A percentile compares a stretch with the other conserved stretches of the same genome.
These are phyloP conservation scores for Debaryomycetaceae sp. DNA, from an alignment of 1,139 yeast species.

Conservation along the genomic window DNA sequence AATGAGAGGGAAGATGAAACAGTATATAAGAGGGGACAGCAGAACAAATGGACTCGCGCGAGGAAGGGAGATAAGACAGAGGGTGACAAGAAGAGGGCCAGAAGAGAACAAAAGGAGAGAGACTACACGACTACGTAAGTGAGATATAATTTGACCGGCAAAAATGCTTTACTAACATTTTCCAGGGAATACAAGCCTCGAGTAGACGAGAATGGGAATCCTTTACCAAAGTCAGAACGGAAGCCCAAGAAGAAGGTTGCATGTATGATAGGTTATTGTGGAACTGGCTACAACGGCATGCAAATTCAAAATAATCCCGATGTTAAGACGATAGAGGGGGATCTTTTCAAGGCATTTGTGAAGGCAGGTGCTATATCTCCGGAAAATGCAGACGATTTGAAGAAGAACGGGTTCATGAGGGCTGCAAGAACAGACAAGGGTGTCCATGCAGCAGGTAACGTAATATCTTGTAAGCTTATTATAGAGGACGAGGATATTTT, in stretches of 20 bases:
- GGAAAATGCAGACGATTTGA: constrained; percentile 86
- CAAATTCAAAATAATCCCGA: constrained; percentile 82
- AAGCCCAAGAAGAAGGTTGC: constrained; percentile 88
- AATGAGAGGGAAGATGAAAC: constrained; percentile 17
- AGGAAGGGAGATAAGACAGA: constrained; percentile 33
- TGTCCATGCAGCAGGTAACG: constrained; percentile 98
- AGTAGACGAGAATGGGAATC: constrained; percentile 61
- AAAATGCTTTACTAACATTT: constrained; percentile 20
- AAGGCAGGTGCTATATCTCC: constrained; percentile 87
- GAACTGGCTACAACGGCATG: constrained; percentile 98
- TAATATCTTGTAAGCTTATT: constrained; percentile 81
- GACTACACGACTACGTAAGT: constrained; percentile 50
- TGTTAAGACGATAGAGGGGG: constrained; percentile 88
- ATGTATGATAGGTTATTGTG: constrained; percentile 92
- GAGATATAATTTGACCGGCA: constrained; percentile 15
- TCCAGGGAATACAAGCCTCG: constrained; percentile 37
- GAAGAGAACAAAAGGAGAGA: constrained; percentile 18
- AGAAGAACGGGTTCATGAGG: constrained; percentile 87
- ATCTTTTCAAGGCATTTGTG: constrained; percentile 77
- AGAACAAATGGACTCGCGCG: constrained; percentile 37
- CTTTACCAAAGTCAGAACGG: constrained; percentile 57
- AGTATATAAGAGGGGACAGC: constrained; percentile 40
- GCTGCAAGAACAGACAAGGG: constrained; percentile 99
- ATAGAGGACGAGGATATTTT: constrained; percentile 82
- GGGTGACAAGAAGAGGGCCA: constrained; percentile 34